Evolutionary conservation across 2,329 filamentous ascomycete species (phyloP), one percentile per base, ranked within the genome.

Genomic region (Colletotrichum falcatum): DNA sequence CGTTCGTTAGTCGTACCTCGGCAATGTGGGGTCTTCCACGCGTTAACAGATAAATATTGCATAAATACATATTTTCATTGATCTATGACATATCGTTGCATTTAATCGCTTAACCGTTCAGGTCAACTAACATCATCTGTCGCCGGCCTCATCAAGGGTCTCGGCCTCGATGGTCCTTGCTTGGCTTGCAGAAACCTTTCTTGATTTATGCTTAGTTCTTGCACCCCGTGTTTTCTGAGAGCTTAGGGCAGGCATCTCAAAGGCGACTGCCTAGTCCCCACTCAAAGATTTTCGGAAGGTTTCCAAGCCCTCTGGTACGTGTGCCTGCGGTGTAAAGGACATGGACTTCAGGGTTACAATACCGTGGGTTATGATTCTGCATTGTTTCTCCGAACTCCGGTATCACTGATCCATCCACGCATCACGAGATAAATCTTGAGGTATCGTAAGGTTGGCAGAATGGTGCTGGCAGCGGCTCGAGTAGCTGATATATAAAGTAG

Each of bases 1-100:
- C 58, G 67, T 51, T 20, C 51, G 67, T 46, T 59, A 42, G 64
- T 51, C 30, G 59, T 61, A 49, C 58, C 51, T 67, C 63, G 58
- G 58, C 39, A 37, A 35, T 28, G 46, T 51, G 67, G 67, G 28
- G 42, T 23, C 44, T 23, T 11, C 0, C 16, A 23, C 23, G 26
- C 37, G 46, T 30, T 62, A 35, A 6, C 30, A n/a, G 0, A 39
- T 30, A 33, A 5, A 46, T 30, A 23, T 2, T 37, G n/a, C 20
- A n/a, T 39, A 55, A 20, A 30, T 66, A 20, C 37, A 70, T 60
- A 9, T 23, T 20, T 20, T 23, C 23, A 37, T 28, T 5, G 8
- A n/a, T 23, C 11, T 46, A 2, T 12, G 42, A 9, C n/a, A n/a
- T 20, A 44, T n/a, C 2, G 28, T 0, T n/a, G 30, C n/a, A 7